Base-by-base conservation (phyloP, 495 filamentous ascomycete species). In the Barbatosphaeria neglecta region DNA sequence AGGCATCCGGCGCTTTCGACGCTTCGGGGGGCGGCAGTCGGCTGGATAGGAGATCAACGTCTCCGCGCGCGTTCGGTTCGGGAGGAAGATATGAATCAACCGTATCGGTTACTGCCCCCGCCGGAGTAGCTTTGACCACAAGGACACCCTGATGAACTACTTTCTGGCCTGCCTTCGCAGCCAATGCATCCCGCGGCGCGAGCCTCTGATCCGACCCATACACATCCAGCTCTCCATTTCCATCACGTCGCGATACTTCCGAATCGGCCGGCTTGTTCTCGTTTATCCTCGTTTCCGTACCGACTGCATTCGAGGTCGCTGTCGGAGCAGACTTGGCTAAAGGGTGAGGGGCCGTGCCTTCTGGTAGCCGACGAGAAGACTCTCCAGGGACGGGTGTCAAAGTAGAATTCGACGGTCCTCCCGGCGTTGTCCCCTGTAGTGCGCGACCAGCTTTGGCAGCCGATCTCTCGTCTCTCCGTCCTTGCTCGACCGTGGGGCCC, bases 1-100 rank as follows among this genome's bases (percentile, higher is more conserved):
- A 31, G 44, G 61, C 45, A 54, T 74, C 63, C 27, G 58, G 46
- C n/a, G 49, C 54, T 19, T 57, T 56, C 7, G 50, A 38, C 20
- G 45, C 8, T 6, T 62, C 56, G 6, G 28, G 41, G 8, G 53
- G 46, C 0, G 53, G 47, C 2, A 50, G 22, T 25, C 31, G 53
- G 24, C 25, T 24, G 6, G 48, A 41, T 2, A 37, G 4, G 6
- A 38, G 27, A n/a, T 22, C 35, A 8, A 44, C 20, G 18, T 50
- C 37, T 0, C 3, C 40, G 18, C 45, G 40, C 20, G 57, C 55
- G 10, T 23, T 13, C 17, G 39, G 22, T 22, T 9, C 19, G 3
- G 24, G 47, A 15, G 10, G 22, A 22, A 44, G 49, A 33, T 50
- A 3, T 28, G 41, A 4, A 51, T 48, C 40, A 37, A 37, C 47